Base-by-base conservation (phyloP, 1,139 yeast genomes). In the Geotrichum australiense region DNA sequence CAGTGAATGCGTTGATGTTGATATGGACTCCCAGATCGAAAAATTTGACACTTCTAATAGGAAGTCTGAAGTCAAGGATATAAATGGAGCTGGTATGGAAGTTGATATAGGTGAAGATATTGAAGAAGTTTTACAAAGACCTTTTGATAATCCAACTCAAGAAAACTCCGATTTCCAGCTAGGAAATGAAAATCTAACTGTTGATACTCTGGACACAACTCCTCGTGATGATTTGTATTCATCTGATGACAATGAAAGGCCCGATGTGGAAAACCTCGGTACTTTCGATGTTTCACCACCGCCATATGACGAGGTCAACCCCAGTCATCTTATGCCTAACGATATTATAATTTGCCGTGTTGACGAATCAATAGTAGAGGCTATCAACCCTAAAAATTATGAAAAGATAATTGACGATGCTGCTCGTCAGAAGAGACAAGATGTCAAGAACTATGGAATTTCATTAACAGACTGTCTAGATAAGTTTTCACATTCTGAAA, bases 401-500 rank as follows among this genome's bases (percentile, higher is more conserved):
- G n/a, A n/a, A n/a, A n/a, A n/a, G n/a, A n/a, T n/a, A n/a, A n/a
- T n/a, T n/a, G n/a, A n/a, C n/a, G n/a, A n/a, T n/a, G n/a, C n/a
- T n/a, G n/a, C n/a, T n/a, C n/a, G n/a, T n/a, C n/a, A n/a, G n/a
- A n/a, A n/a, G 64, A 43, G 73, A 65, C 55, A 65, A 61, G 36
- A 55, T 56, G 43, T 63, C 20, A 70, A 69, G 41, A 66, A 74
- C n/a, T 68, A 69, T 11, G 54, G 51, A 1, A 72, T 85, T 12
- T 72, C 82, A 0, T 67, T 91, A 26, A 73, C 76, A 49, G 93
- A 84, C 52, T 91, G 97, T 56, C 63, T 91, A 37, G 74, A 73
- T 29, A 60, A 78, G 47, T 91, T 91, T 57, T 78, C 94, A 19
- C 76, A 77, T 41, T 81, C 94, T 0, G 98, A 91, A 59, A 76